Percentiles rank a stretch among this genome's conserved stretches.
Evolutionary conservation across 352 stramenopile species (phyloP).

Genomic region (Phytophthora palmivora): DNA sequence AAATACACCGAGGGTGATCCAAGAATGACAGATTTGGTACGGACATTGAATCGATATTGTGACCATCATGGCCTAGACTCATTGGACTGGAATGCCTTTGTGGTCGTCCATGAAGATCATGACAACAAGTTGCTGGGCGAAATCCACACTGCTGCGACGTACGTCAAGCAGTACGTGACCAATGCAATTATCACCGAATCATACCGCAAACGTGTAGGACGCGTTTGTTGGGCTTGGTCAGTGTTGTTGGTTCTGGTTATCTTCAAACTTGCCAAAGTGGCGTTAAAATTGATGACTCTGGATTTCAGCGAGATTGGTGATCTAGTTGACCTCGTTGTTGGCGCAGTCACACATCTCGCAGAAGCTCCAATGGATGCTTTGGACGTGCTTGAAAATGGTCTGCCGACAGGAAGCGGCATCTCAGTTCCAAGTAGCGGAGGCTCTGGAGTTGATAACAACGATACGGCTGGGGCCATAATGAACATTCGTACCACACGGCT

Average conservation of each 20-base stretch:
- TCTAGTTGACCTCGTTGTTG: constrained; percentile 8
- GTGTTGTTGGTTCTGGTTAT: not conserved
- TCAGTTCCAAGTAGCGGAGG: not conserved
- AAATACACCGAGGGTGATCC: not conserved
- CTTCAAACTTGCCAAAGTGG: constrained; percentile 2
- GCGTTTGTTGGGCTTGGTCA: not conserved
- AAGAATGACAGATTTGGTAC: constrained; percentile 7
- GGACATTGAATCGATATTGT: constrained; percentile 2
- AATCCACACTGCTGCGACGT: constrained; percentile 12
- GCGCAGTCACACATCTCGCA: not conserved
- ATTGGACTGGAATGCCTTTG: constrained; percentile 6
- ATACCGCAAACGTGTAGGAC: not conserved
- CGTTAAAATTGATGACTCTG: not conserved
- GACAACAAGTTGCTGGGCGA: constrained; percentile 9
- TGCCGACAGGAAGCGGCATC: constrained; percentile 1
- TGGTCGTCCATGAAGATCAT: not conserved
- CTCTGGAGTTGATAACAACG: not conserved
- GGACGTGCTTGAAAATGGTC: constrained; percentile 10
- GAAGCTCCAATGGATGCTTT: constrained; percentile 1
- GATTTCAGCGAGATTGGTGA: not conserved
- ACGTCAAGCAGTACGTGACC: constrained; percentile 13
- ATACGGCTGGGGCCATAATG: not conserved
- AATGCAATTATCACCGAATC: constrained; percentile 10
- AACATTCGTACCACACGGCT: not conserved
- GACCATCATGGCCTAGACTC: no score